Conservation (phyloP, 176 grass and related monocot genomes). For the Microstegium vimineum region DNA sequence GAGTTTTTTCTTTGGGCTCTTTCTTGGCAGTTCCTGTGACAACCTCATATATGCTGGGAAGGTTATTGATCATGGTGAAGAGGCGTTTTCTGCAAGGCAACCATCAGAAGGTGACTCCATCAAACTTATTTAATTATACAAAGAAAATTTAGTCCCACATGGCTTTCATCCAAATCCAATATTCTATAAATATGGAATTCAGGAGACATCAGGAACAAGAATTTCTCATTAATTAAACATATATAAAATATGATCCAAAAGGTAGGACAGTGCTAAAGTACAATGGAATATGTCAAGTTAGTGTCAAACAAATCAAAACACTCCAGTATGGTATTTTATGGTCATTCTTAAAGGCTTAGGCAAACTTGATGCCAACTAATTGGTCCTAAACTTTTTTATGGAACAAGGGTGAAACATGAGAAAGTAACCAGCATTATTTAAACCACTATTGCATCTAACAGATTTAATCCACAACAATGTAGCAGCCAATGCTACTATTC, state of each 20-base stretch:
- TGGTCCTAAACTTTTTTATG: neutral
- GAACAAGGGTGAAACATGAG: neutral
- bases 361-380: neutral
- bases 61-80: slow-evolving; percentile 66
- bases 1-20: slow-evolving; percentile 60
- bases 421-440: neutral
- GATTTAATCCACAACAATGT: neutral
- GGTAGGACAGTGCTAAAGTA: neutral
- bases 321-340: neutral
- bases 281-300: neutral
- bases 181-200: neutral
- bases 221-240: neutral
- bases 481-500: neutral
- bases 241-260: neutral
- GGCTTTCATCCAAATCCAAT: neutral
- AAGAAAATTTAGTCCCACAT: neutral
- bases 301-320: neutral
- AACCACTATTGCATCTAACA: neutral
- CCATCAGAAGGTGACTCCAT: neutral
- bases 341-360: neutral
- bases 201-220: neutral
- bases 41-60: slow-evolving; percentile 62
- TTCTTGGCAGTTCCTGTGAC: slow-evolving; percentile 54
- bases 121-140: neutral
- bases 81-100: slow-evolving; percentile 46